Percentiles rank a stretch among this genome's conserved stretches.
Conservation (phyloP, 176 grass and related monocot genomes). For the Musa acuminata region DNA sequence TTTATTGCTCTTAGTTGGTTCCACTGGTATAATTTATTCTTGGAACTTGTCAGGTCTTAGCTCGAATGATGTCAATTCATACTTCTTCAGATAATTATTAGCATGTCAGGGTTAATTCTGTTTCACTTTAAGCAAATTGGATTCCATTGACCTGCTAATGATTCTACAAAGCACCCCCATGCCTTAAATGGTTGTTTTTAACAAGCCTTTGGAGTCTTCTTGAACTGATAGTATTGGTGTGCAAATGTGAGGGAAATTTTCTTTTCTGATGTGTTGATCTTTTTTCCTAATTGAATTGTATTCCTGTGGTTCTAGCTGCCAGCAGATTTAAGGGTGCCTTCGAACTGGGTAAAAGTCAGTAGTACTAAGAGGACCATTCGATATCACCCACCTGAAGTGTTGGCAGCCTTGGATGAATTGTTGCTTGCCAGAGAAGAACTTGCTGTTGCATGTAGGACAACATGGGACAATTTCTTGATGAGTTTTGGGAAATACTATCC, state of each 20-base stretch:
- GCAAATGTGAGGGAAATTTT: neutral
- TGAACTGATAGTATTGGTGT: neutral
- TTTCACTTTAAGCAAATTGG: neutral
- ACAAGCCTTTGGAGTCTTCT: too few relatives aligned
- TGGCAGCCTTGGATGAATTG: conserved; percentile 58
- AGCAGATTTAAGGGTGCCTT: conserved; percentile 55
- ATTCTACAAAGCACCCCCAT: neutral
- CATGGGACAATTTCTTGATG: conserved; percentile 71
- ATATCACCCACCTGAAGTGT: conserved; percentile 78
- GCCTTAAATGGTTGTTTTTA: too few relatives aligned
- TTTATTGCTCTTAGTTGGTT: neutral
- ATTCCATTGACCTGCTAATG: neutral
- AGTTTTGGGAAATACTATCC: conserved; percentile 60
- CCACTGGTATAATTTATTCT: neutral
- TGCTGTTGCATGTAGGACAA: conserved; percentile 52
- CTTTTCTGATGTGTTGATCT: neutral
- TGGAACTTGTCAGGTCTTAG: neutral
- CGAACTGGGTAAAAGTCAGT: conserved; percentile 82
- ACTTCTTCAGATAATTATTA: neutral
- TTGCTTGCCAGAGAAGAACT: conserved; percentile 81
- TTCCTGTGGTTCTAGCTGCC: conserved; percentile 39
- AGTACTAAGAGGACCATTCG: conserved; percentile 73
- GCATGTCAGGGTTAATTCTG: neutral
- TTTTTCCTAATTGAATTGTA: neutral
- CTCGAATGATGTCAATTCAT: neutral